Base-by-base conservation (phyloP, 2,329 filamentous ascomycete genomes). In the Botryotinia calthae region DNA sequence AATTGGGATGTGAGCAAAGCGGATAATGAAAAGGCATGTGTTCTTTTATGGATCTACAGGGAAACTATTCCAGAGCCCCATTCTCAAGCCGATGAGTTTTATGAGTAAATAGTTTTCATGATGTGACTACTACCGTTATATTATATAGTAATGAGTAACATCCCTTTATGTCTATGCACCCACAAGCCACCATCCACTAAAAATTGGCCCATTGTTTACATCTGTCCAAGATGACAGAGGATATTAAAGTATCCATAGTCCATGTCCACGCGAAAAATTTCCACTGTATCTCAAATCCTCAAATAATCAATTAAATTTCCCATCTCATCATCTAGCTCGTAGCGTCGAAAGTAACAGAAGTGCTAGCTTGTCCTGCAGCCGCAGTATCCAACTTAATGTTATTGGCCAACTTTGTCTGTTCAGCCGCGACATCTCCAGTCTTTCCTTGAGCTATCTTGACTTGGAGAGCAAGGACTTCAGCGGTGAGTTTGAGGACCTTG, bases 401-500 rank as follows among this genome's bases (percentile, higher is more conserved):
- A 79, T 84, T 88, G 63, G 85, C 78, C 40, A 89, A 80, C 81
- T 89, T 89, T 54, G 78, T 85, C 76, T 84, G 79, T 81, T 88
- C 85, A 7, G 81, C 80, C 0, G 80, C 84, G 7, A 88, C 76
- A 75, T 86, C 83, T 9, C 82, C 70, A 73, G 85, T 83, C 25
- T 83, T 72, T 34, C 87, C 87, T 75, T 88, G 85, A 0, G 87
- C 87, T 72, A 83, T 80, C 74, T 88, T 81, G 51, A 86, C 83
- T 79, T 84, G 81, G 14, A 89, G 84, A 76, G 84, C 82, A 44
- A 88, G 79, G 46, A 87, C 81, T 69, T 85, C 85, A 42, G 86
- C 85, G 56, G 84, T 85, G 75, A 89, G 82, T 82, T 89, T 89
- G 70, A 89, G 80, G 25, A 89, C 85, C 82, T 89, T 89, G 84